Percentiles rank a stretch among this genome's conserved stretches.
phyloP scores from a whole-genome alignment of 176 grass and related monocot species.

The Triticum timopheevii region DNA sequence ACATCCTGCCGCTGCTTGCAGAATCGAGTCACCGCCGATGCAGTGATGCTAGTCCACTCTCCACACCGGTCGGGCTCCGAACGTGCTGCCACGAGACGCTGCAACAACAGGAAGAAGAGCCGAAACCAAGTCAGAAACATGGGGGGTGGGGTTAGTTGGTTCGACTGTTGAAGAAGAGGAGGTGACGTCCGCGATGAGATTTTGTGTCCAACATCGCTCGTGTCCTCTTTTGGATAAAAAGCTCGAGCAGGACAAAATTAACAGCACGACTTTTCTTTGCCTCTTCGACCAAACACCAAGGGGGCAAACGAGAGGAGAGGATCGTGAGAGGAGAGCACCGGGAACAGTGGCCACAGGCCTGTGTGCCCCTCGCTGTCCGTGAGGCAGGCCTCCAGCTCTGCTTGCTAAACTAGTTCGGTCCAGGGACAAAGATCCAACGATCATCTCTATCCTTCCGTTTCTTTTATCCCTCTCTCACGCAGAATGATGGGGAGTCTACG shows the following conservation, averaged over 20 bases:
- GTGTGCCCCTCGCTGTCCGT: background rate
- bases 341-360: background rate
- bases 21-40: background rate
- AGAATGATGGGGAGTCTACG: background rate
- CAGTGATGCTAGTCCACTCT: background rate
- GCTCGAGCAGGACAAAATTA: slow-evolving; percentile 2
- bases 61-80: background rate
- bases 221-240: background rate
- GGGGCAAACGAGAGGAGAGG: background rate
- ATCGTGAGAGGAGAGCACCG: background rate
- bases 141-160: background rate
- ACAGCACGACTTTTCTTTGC: background rate
- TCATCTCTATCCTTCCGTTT: too few relatives aligned
- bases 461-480: background rate
- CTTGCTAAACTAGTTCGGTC: background rate
- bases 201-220: background rate
- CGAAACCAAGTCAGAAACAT: background rate
- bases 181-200: background rate
- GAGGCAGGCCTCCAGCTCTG: background rate
- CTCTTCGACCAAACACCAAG: background rate
- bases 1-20: background rate
- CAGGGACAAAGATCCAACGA: background rate
- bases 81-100: background rate
- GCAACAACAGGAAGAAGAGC: background rate
- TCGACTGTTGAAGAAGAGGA: background rate